phyloP scores from a whole-genome alignment of 805 yeast species.

The Cyberlindnera japonica region DNA sequence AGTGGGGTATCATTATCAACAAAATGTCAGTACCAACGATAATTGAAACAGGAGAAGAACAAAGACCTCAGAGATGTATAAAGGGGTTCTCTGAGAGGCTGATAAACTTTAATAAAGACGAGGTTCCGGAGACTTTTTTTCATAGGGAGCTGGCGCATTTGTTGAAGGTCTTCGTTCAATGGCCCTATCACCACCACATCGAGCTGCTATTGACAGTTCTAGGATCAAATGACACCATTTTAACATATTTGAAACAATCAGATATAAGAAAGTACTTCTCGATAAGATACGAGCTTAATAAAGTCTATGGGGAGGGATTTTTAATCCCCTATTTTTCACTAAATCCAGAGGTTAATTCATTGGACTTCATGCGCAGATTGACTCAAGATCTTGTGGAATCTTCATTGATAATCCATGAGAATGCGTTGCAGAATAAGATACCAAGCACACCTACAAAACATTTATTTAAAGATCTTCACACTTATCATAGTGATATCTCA shows the following conservation, averaged over 20 bases:
- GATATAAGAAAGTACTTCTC: not conserved
- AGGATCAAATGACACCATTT: not conserved
- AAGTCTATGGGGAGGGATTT: not conserved
- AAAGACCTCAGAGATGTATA: constrained; percentile 1
- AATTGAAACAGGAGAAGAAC: constrained; percentile 3
- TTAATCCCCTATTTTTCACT: constrained; percentile 1
- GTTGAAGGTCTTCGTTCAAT: constrained; percentile 2
- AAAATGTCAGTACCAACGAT: not conserved
- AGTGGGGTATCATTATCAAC: constrained; percentile 1
- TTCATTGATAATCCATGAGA: constrained; percentile 3
- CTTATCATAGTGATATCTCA: constrained; percentile 1
- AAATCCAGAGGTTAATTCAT: constrained; percentile 5
- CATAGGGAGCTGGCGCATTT: not conserved
- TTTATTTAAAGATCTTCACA: not conserved
- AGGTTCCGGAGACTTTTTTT: constrained; percentile 1
- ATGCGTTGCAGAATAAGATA: not conserved
- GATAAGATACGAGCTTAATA: not conserved
- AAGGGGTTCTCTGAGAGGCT: constrained; percentile 2
- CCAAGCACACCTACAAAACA: not conserved
- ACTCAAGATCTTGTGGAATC: constrained; percentile 4
- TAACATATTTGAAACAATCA: not conserved
- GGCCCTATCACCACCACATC: constrained; percentile 2
- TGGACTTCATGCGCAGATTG: constrained; percentile 6
- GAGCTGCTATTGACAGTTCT: constrained; percentile 2
- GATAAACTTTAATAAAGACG: not conserved